Percentiles rank a stretch among this genome's conserved stretches.
phyloP scores from a whole-genome alignment of 495 filamentous ascomycete genomes.

The Friedmanniomyces simplex region DNA sequence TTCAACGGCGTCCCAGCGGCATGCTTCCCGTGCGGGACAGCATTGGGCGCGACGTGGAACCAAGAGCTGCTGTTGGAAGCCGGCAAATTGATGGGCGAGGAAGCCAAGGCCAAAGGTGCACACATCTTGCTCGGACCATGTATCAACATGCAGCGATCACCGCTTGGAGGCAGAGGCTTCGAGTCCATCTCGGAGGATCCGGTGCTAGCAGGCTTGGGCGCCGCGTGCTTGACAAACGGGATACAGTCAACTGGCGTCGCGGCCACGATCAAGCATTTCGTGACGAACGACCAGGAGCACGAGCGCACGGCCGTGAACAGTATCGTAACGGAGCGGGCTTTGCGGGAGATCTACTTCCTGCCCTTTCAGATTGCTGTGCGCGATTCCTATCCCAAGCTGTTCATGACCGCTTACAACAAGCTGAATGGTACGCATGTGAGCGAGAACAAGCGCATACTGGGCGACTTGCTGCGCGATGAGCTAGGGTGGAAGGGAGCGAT shows the following conservation, averaged over 20 bases:
- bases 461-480: constrained; percentile 56
- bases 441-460: constrained; percentile 53
- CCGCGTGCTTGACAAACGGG: constrained; percentile 55
- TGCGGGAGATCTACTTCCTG: constrained; percentile 68
- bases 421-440: constrained; percentile 62
- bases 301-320: constrained; percentile 57
- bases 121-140: constrained; percentile 66
- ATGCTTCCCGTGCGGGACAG: constrained; percentile 33
- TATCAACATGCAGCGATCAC: constrained; percentile 67
- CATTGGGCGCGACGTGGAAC: constrained; percentile 64
- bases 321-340: constrained; percentile 55
- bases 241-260: constrained; percentile 61
- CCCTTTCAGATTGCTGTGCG: constrained; percentile 63
- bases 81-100: constrained; percentile 54
- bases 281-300: constrained; percentile 73
- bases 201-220: constrained; percentile 55
- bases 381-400: constrained; percentile 50
- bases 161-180: constrained; percentile 67
- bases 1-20: constrained; percentile 51
- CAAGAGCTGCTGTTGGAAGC: constrained; percentile 47
- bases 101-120: constrained; percentile 58
- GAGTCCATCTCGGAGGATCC: constrained; percentile 76
- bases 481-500: constrained; percentile 61
- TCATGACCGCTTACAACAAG: constrained; percentile 71
- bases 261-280: constrained; percentile 70